A percentile compares a stretch with the other conserved stretches of the same genome.
phyloP scores from a whole-genome alignment of 2,329 filamentous ascomycete genomes.

The Nemania sp. region DNA sequence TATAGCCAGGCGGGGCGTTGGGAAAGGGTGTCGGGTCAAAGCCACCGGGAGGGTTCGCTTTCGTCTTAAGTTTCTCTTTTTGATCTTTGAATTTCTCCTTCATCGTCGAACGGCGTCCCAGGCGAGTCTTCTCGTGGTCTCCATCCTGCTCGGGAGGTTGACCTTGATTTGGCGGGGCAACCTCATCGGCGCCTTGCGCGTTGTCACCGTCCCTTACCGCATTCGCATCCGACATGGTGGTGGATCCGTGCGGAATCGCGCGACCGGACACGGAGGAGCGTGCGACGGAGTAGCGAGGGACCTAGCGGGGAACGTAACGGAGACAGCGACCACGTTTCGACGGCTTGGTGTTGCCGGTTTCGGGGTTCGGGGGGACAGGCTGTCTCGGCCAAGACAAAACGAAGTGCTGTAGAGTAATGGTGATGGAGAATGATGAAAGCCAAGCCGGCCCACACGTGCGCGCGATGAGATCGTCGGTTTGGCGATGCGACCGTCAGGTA shows the following conservation, averaged over 20 bases:
- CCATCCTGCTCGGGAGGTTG: constrained; percentile 27
- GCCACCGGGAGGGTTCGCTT: constrained; percentile 74
- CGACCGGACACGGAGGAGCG: constrained; percentile 23
- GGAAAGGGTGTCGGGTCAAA: constrained; percentile 85
- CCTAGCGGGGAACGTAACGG: constrained; percentile 1
- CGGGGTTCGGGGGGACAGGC: constrained; percentile 18
- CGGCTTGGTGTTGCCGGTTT: constrained; percentile 20
- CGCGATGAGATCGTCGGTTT: constrained; percentile 13
- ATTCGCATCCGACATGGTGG: constrained; percentile 33
- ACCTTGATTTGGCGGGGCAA: constrained; percentile 31
- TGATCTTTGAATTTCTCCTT: constrained; percentile 53
- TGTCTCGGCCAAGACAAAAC: constrained; percentile 28
- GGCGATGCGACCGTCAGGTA: constrained; percentile 24
- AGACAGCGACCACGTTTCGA: constrained; percentile 14
- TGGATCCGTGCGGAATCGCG: constrained; percentile 17
- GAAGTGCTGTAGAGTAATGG: constrained; percentile 1
- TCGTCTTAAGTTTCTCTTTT: constrained; percentile 56
- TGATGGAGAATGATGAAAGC: constrained; percentile 39
- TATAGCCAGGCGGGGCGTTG: constrained; percentile 80
- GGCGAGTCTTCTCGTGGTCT: constrained; percentile 25
- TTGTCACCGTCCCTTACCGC: constrained; percentile 53
- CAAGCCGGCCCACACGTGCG: constrained; percentile 32
- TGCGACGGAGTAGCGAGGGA: constrained; percentile 13
- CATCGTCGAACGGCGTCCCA: constrained; percentile 42
- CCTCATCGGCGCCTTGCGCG: constrained; percentile 38